Evolutionary conservation across 2,329 filamentous ascomycete genomes (phyloP).

Genomic region (Apiospora hydei): DNA sequence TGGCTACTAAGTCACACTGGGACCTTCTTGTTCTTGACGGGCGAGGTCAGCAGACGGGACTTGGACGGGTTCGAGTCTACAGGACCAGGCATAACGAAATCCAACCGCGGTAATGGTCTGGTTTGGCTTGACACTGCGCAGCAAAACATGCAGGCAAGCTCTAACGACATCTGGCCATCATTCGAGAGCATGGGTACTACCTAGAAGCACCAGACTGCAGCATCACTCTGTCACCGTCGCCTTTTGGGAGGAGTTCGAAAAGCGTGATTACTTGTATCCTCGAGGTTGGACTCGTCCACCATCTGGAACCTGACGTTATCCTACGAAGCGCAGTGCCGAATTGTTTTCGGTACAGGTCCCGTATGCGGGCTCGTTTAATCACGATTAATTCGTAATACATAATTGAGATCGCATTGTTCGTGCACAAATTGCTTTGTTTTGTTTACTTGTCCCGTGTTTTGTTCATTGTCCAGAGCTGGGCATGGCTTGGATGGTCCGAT

Average conservation of each 20-base stretch:
- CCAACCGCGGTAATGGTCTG: background rate
- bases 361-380: background rate
- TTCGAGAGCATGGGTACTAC: background rate
- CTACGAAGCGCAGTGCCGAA: background rate
- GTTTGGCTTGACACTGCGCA: background rate
- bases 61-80: background rate
- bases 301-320: background rate
- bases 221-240: background rate
- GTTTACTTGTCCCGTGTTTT: background rate
- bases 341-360: no score
- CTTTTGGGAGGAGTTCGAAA: conserved; percentile 1
- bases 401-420: conserved; percentile 8
- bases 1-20: background rate
- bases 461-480: background rate
- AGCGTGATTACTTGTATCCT: background rate
- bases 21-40: background rate
- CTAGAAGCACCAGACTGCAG: background rate
- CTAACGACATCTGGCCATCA: background rate
- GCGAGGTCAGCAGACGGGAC: background rate
- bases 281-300: background rate
- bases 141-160: background rate
- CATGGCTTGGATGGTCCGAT: background rate
- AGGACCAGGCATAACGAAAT: background rate
- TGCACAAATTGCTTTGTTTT: background rate
- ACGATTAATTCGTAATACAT: conserved; percentile 19